These are phyloP conservation scores for Hanseniaspora lindneri DNA, from an alignment of 805 yeast genomes.

Conservation along the genomic window DNA sequence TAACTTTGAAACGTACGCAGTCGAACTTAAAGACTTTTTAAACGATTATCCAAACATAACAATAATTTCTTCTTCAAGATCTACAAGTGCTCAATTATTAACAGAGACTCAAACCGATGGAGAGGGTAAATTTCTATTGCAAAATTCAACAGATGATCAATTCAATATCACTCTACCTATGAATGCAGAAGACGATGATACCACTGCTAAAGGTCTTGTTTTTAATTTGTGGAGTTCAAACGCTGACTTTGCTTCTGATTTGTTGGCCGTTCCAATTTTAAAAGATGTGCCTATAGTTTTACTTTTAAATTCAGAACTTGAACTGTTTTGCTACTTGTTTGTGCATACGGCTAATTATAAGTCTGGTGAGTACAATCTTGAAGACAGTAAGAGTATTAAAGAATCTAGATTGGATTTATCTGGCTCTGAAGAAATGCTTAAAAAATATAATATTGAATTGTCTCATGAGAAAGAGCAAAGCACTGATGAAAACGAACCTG, in stretches of 20 bases:
- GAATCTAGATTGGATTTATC: constrained; percentile 6
- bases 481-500: neutral
- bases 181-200: constrained; percentile 50
- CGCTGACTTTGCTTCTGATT: constrained; percentile 34
- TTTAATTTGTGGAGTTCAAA: constrained; percentile 33
- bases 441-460: too few relatives aligned
- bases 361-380: constrained; percentile 25
- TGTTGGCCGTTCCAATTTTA: constrained; percentile 43
- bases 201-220: constrained; percentile 58
- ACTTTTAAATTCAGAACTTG: constrained; percentile 52
- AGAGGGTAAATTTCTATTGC: neutral
- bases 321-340: constrained; percentile 50
- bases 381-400: constrained; percentile 3
- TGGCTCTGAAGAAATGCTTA: too few relatives aligned
- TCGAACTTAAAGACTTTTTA: constrained; percentile 21
- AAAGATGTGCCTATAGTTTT: constrained; percentile 56
- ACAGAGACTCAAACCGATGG: constrained; percentile 35
- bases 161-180: constrained; percentile 66
- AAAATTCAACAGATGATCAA: constrained; percentile 47
- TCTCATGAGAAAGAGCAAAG: neutral
- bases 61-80: constrained; percentile 48
- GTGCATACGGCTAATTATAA: constrained; percentile 45
- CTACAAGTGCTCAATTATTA: constrained; percentile 43
- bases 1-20: constrained; percentile 27
- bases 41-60: constrained; percentile 22